These are phyloP conservation scores for Solanum appendiculatum DNA, from an alignment of 257 asterid genomes.

Conservation along the genomic window DNA sequence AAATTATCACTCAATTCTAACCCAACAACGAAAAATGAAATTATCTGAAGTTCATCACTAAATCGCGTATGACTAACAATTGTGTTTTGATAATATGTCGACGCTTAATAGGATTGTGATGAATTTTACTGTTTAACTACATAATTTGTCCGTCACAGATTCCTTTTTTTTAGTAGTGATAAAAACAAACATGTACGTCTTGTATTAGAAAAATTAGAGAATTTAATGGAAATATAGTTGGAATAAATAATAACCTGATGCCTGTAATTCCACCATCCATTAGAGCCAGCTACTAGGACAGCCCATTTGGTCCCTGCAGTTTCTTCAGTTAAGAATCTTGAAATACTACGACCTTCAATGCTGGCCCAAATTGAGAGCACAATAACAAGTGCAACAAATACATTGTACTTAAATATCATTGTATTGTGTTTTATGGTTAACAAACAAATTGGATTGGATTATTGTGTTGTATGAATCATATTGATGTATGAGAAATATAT, in stretches of 20 bases:
- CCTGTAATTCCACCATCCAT: slow-evolving; percentile 93
- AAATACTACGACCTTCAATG: neutral
- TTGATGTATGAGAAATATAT: neutral
- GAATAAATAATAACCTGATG: slow-evolving; percentile 95
- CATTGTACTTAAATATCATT: neutral
- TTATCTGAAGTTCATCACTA: no score
- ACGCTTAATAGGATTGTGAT: no score
- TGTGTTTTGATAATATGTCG: no score
- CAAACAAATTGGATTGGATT: neutral
- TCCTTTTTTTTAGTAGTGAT: no score
- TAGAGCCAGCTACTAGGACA: slow-evolving; percentile 82
- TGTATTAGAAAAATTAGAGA: no score
- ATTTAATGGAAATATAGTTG: no score
- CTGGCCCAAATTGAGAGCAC: neutral
- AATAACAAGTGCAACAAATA: neutral
- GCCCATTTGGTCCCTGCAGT: slow-evolving; percentile 89
- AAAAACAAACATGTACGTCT: no score
- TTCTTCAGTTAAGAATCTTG: slow-evolving; percentile 17
- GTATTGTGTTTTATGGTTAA: neutral
- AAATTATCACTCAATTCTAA: neutral
- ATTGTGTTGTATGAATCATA: neutral
- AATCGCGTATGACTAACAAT: no score
- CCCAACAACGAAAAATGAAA: no score
- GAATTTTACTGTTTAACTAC: no score
- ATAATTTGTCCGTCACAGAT: no score